phyloP scores from a whole-genome alignment of 768 basidiomycete genomes.

The Pisolithus orientalis region DNA sequence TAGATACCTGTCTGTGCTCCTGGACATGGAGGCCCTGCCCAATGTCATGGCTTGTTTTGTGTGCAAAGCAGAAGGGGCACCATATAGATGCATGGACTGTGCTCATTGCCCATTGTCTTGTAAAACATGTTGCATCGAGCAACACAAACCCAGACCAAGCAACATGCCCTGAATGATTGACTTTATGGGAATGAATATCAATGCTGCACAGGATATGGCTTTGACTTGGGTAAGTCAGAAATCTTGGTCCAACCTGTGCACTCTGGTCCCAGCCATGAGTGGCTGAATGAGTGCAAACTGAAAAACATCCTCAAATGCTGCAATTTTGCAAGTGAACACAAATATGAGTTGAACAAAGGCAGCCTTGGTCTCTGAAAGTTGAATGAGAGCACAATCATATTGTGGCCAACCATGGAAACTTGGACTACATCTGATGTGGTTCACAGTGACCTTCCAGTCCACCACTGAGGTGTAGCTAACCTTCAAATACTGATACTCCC shows the following conservation, averaged over 20 bases:
- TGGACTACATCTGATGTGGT: constrained; percentile 28
- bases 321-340: constrained; percentile 17
- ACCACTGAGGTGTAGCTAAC: constrained; percentile 22
- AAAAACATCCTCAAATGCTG: not conserved
- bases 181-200: constrained; percentile 18
- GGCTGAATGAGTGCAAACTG: constrained; percentile 14
- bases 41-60: too few relatives aligned
- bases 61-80: too few relatives aligned
- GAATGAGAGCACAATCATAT: constrained; percentile 25
- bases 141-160: not conserved
- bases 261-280: constrained; percentile 4
- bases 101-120: too few relatives aligned
- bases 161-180: constrained; percentile 28
- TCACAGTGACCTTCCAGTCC: constrained; percentile 21
- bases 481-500: constrained; percentile 7
- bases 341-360: constrained; percentile 15
- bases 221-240: too few relatives aligned
- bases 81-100: too few relatives aligned
- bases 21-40: too few relatives aligned
- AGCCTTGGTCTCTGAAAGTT: not conserved
- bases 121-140: too few relatives aligned
- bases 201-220: not conserved
- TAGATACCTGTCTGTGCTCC: too few relatives aligned
- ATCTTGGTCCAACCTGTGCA: too few relatives aligned
- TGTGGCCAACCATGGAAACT: constrained; percentile 18